Evolutionary conservation across 108 stramenopile genomes (phyloP), one percentile per base, ranked within the genome.

Genomic region (Pseudonitzschia multiseries): DNA sequence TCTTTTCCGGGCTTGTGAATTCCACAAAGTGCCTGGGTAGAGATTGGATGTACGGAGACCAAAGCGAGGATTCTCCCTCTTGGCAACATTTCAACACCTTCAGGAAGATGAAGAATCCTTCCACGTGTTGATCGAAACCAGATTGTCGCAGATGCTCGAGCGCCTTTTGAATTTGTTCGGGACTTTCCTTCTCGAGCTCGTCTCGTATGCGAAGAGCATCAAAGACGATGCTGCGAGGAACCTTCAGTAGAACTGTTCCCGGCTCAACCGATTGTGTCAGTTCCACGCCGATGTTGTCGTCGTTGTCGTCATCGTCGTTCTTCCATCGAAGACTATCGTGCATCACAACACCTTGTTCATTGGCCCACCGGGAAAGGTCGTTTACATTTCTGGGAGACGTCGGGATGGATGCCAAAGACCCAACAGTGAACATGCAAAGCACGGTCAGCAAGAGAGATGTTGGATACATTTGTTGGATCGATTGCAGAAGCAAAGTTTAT

Each of bases 1-100:
- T 48, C 18, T 48, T 48, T 48, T 48, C 46, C 18, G 46, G 17
- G 46, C 13, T 48, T 3, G 46, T 18, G 18, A 48, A 48, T 18
- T 48, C 46, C 17, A 48, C 72, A 61, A 79, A 89, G 22, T 68
- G 17, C 4, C 77, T 73, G 28, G 89, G 89, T 24, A 89, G 22
- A 17, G 70, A 59, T 31, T 89, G 80, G 24, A 89, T 62, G 65
- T 74, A 89, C 28, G 82, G 80, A 67, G 72, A 53, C 70, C 72
- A 89, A 8, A 42, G 24, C n/a, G 76, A 79, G 64, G 70, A 67
- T 50, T 83, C 79, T 15, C 75, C 78, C 29, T 57, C 52, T 53
- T 81, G 80, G 50, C 72, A 85, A 53, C 85, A 84, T 57, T 74
- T 63, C 42, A 88, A 56, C 0, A 88, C 8, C 53, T 83, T 77